phyloP scores from a whole-genome alignment of 495 filamentous ascomycete genomes.

The Chaetomidium leptoderma region DNA sequence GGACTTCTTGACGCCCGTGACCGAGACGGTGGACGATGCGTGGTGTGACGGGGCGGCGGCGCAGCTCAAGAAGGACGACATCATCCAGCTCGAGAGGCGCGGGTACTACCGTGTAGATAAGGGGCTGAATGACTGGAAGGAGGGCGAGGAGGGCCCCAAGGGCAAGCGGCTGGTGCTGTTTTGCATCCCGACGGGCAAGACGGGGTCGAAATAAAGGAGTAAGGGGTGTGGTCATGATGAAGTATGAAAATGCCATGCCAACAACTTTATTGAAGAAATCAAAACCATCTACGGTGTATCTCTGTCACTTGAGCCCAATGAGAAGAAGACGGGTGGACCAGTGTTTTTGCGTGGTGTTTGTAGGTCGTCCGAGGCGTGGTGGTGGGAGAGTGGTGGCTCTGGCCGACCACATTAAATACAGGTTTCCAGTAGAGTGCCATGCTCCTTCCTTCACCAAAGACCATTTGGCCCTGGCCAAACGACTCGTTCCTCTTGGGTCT shows the following conservation, averaged over 20 bases:
- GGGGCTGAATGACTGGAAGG: slow-evolving; percentile 40
- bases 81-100: slow-evolving; percentile 92
- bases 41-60: slow-evolving; percentile 77
- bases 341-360: no score
- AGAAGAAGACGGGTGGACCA: no score
- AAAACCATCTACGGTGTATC: no score
- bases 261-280: not conserved
- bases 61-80: slow-evolving; percentile 70
- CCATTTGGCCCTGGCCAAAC: no score
- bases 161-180: slow-evolving; percentile 69
- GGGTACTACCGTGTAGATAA: slow-evolving; percentile 82
- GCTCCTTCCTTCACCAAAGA: no score
- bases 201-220: slow-evolving; percentile 26
- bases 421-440: no score
- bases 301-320: no score
- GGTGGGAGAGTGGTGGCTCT: no score
- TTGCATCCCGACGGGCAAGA: slow-evolving; percentile 62
- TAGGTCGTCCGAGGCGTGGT: no score
- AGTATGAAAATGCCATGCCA: not conserved
- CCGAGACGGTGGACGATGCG: slow-evolving; percentile 69
- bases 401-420: no score
- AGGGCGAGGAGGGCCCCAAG: slow-evolving; percentile 41
- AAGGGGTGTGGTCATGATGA: not conserved
- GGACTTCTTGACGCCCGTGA: slow-evolving; percentile 71
- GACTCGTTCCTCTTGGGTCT: no score